These are phyloP conservation scores for Puccinia polysora DNA, from an alignment of 1,284 basidiomycete genomes.

Conservation along the genomic window DNA sequence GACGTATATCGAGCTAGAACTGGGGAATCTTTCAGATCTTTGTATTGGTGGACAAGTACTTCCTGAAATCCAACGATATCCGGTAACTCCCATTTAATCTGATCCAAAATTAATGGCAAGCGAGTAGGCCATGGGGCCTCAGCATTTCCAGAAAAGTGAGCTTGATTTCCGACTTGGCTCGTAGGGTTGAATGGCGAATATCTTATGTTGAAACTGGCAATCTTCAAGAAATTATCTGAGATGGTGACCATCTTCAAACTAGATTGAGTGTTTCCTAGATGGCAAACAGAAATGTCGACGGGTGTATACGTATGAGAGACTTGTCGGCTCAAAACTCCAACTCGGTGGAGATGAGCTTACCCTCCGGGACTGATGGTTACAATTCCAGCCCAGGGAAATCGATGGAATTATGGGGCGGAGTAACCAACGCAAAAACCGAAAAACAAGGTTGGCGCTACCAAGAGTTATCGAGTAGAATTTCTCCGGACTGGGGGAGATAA, in stretches of 20 bases:
- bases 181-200: constrained; percentile 37
- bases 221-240: constrained; percentile 2
- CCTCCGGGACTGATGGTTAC: no score
- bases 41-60: constrained; percentile 45
- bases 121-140: constrained; percentile 45
- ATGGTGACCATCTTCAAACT: constrained; percentile 7
- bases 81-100: constrained; percentile 45
- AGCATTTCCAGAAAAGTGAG: constrained; percentile 4
- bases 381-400: no score
- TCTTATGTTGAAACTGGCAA: constrained; percentile 46
- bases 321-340: no score
- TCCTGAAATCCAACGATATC: constrained; percentile 49
- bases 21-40: constrained; percentile 43
- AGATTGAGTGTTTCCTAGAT: no score
- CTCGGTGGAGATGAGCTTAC: no score
- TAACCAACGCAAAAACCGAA: no score
- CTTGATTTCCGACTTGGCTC: background rate
- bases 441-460: no score
- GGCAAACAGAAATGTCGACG: no score
- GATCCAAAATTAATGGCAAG: constrained; percentile 46
- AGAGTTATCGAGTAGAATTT: no score
- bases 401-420: no score
- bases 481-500: no score
- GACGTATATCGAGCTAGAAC: constrained; percentile 24
- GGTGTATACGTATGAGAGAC: no score